Evolutionary conservation across 768 basidiomycete species (phyloP).

Genomic region (Mrakia gelida): DNA sequence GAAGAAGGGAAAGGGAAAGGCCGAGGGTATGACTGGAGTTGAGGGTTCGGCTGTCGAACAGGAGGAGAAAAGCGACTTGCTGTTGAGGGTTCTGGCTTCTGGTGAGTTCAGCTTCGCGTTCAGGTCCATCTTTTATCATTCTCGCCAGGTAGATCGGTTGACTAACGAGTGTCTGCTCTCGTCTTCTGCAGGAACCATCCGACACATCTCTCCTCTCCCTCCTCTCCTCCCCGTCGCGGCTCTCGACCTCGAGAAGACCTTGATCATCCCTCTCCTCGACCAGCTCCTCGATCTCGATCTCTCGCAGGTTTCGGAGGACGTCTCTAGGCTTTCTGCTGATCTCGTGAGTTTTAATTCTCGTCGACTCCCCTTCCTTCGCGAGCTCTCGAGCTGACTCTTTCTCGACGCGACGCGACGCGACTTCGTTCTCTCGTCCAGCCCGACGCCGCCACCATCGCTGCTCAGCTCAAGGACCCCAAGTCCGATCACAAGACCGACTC

Average conservation of each 20-base stretch:
- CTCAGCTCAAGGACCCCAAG: conserved; percentile 54
- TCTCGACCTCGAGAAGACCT: conserved; percentile 65
- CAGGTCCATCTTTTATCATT: too few relatives aligned
- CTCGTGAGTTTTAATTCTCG: conserved; percentile 48
- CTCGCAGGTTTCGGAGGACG: conserved; percentile 41
- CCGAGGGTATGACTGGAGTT: conserved; percentile 26
- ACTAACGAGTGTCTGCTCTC: too few relatives aligned
- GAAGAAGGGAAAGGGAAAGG: conserved; percentile 39
- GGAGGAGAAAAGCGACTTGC: conserved; percentile 52
- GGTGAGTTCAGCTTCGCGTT: conserved; percentile 49
- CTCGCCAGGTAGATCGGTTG: too few relatives aligned
- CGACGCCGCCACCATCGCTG: conserved; percentile 33
- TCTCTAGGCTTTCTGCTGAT: conserved; percentile 50
- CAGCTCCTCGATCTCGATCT: conserved; percentile 63
- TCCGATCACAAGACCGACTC: conserved; percentile 68
- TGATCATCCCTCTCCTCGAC: conserved; percentile 65
- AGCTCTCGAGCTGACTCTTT: background rate
- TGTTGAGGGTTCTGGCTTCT: conserved; percentile 63
- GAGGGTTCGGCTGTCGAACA: conserved; percentile 35
- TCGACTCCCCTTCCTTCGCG: background rate
- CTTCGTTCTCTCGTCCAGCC: conserved; percentile 32
- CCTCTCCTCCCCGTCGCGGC: conserved; percentile 60
- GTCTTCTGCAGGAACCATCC: conserved; percentile 19
- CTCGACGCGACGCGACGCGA: conserved; percentile 7
- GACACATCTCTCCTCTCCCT: conserved; percentile 61